phyloP scores from a whole-genome alignment of 1,284 basidiomycete species.

The Marasmius tenuissimus region DNA sequence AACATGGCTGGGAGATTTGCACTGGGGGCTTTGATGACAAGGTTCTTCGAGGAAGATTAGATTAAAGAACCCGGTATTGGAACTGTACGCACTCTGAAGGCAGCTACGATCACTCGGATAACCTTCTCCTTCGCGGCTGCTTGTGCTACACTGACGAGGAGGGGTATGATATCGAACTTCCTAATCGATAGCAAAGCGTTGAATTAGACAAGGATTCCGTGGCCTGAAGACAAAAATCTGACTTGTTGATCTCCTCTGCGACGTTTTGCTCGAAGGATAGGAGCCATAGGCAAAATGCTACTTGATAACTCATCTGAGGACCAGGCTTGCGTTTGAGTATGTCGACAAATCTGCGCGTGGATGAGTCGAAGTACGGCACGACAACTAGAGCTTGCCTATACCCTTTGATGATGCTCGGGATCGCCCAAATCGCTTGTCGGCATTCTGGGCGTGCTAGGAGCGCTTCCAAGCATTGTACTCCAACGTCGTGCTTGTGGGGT shows the following conservation, averaged over 20 bases:
- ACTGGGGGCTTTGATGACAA: conserved; percentile 79
- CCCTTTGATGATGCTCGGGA: conserved; percentile 68
- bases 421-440: conserved; percentile 72
- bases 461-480: conserved; percentile 87
- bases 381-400: conserved; percentile 22
- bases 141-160: conserved; percentile 85
- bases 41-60: conserved; percentile 57
- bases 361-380: background rate
- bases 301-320: conserved; percentile 96
- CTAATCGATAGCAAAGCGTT: conserved; percentile 36
- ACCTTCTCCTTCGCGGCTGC: conserved; percentile 97
- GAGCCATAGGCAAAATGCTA: conserved; percentile 91
- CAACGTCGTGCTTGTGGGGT: conserved; percentile 81
- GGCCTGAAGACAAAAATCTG: conserved; percentile 12
- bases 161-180: conserved; percentile 88
- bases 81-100: conserved; percentile 65
- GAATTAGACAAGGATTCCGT: background rate
- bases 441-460: conserved; percentile 82
- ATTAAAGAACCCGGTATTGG: conserved; percentile 2
- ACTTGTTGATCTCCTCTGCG: conserved; percentile 85
- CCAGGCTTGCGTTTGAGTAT: conserved; percentile 73
- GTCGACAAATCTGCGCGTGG: conserved; percentile 64
- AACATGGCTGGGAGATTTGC: conserved; percentile 93
- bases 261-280: conserved; percentile 88
- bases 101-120: conserved; percentile 91